A percentile compares a stretch with the other conserved stretches of the same genome.
phyloP scores from a whole-genome alignment of 352 stramenopile species.

The Pythium apleroticum region DNA sequence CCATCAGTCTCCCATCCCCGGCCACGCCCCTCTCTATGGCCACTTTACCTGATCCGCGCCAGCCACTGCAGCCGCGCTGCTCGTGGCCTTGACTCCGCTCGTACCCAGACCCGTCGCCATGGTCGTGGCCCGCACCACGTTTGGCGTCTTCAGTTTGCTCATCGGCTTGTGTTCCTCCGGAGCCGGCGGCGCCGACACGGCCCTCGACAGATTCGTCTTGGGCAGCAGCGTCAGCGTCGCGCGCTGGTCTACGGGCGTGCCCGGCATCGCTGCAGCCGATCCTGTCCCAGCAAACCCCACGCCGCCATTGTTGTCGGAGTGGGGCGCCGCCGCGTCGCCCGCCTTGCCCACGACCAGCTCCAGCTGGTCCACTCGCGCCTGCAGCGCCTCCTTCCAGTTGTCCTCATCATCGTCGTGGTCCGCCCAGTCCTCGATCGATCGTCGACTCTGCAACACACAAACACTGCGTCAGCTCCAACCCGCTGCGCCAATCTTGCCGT shows the following conservation, averaged over 20 bases:
- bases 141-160: constrained; percentile 18
- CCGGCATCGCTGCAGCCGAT: constrained; percentile 3
- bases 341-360: constrained; percentile 55
- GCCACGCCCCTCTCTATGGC: too few species aligned
- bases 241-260: constrained; percentile 27
- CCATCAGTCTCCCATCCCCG: not conserved
- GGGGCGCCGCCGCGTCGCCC: constrained; percentile 5
- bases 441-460: constrained; percentile 30
- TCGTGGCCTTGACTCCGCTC: not conserved
- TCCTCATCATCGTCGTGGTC: constrained; percentile 82
- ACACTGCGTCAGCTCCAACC: not conserved
- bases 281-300: not conserved
- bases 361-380: constrained; percentile 75
- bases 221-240: constrained; percentile 31
- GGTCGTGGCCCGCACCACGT: constrained; percentile 7
- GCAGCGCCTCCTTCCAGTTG: constrained; percentile 74
- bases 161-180: constrained; percentile 14
- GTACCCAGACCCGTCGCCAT: not conserved
- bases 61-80: not conserved
- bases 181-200: constrained; percentile 17
- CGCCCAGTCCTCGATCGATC: constrained; percentile 74
- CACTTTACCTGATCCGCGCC: not conserved
- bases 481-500: not conserved
- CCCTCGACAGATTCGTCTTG: constrained; percentile 25
- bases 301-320: constrained; percentile 13